Evolutionary conservation across 2,329 filamentous ascomycete species (phyloP).

Genomic region (Bipolaris gigantea): DNA sequence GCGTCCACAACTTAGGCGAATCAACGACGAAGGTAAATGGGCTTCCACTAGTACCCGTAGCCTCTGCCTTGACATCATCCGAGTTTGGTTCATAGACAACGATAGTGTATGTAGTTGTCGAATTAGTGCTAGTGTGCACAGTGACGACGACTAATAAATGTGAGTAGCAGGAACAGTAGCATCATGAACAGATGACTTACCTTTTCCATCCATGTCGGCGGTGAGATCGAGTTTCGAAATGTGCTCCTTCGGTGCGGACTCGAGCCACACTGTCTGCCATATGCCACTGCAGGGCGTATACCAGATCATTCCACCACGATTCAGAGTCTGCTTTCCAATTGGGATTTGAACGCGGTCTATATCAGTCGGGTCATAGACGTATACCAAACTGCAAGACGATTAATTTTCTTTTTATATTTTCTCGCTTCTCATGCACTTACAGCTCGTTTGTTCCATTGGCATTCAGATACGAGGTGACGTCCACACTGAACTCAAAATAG

Average conservation of each 20-base stretch:
- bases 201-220: conserved; percentile 48
- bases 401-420: background rate
- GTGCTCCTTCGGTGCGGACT: conserved; percentile 60
- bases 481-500: conserved; percentile 63
- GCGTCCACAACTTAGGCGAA: conserved; percentile 65
- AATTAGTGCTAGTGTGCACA: conserved; percentile 52
- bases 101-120: conserved; percentile 45
- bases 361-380: conserved; percentile 70
- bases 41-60: conserved; percentile 51
- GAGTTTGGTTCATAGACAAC: conserved; percentile 41
- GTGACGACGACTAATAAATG: conserved; percentile 55
- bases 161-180: conserved; percentile 14
- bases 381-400: conserved; percentile 56
- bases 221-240: conserved; percentile 62
- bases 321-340: conserved; percentile 65
- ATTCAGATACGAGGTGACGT: conserved; percentile 55
- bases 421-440: conserved; percentile 38
- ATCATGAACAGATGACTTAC: conserved; percentile 15
- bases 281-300: conserved; percentile 74
- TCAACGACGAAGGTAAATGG: conserved; percentile 60
- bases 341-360: conserved; percentile 59
- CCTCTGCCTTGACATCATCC: conserved; percentile 48
- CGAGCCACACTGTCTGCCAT: conserved; percentile 74
- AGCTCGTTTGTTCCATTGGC: conserved; percentile 56
- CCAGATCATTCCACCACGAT: conserved; percentile 63